Conservation (phyloP, 2,329 filamentous ascomycete species). For the Aspergillus sp. region DNA sequence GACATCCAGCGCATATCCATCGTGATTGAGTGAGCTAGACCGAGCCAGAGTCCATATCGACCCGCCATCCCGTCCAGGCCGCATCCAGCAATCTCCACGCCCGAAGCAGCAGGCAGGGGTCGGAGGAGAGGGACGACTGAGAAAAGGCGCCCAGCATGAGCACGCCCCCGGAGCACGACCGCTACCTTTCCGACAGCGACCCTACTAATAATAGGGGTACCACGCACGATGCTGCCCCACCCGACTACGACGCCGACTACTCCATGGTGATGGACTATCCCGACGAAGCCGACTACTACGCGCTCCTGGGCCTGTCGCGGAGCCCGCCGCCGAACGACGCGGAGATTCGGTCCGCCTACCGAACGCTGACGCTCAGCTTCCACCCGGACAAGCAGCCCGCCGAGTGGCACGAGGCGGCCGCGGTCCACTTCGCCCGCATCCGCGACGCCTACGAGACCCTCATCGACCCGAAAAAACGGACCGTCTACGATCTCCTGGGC, state of each 20-base stretch:
- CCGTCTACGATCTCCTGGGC: constrained; percentile 43
- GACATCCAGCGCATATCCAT: background rate
- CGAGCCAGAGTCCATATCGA: no score
- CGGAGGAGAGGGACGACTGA: no score
- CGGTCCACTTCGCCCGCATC: constrained; percentile 38
- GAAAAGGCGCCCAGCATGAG: background rate
- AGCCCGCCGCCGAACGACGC: constrained; percentile 39
- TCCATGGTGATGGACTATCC: constrained; percentile 27
- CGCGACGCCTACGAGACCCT: constrained; percentile 43
- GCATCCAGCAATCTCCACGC: no score
- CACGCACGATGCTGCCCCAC: background rate
- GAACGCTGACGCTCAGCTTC: constrained; percentile 41
- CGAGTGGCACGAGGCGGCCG: constrained; percentile 35
- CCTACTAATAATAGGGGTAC: background rate
- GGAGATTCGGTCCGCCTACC: constrained; percentile 44
- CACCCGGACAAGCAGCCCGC: constrained; percentile 46
- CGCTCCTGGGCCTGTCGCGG: constrained; percentile 38
- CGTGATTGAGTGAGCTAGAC: no score
- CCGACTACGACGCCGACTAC: constrained; percentile 25
- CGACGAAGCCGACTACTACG: constrained; percentile 40
- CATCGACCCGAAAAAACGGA: constrained; percentile 39
- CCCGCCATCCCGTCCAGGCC: no score
- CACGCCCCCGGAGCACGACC: background rate
- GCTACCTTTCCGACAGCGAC: background rate
- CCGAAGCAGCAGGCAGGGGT: no score